Conservation (phyloP, 345 rosid genomes). For the Odontarrhena argentea region DNA sequence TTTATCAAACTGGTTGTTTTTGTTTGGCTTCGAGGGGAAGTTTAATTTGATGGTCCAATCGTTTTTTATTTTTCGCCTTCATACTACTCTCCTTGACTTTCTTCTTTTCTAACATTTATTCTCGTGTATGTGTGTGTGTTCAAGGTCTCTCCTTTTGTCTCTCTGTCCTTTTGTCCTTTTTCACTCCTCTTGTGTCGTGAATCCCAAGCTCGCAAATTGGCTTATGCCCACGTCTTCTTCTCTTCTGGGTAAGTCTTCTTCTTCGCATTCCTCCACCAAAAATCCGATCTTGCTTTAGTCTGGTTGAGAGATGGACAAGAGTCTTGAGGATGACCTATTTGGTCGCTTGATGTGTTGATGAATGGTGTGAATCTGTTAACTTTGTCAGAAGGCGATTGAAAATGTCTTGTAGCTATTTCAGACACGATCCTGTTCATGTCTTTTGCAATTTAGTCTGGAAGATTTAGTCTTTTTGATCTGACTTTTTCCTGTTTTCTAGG, state of each 20-base stretch:
- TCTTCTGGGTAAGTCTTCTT: conserved; percentile 41
- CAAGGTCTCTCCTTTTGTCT: conserved; percentile 7
- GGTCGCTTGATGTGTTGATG: conserved; percentile 13
- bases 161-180: conserved; percentile 28
- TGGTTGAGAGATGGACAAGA: neutral
- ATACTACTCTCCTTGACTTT: conserved; percentile 41
- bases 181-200: conserved; percentile 41
- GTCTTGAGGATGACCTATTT: conserved; percentile 38
- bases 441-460: neutral
- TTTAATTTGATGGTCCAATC: conserved; percentile 31
- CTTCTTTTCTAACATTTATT: conserved; percentile 22
- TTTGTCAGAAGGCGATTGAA: conserved; percentile 15
- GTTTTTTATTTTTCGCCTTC: conserved; percentile 3
- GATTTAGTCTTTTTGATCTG: conserved; percentile 31
- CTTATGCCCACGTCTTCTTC: conserved; percentile 29
- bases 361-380: conserved; percentile 28
- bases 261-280: conserved; percentile 28
- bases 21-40: conserved; percentile 10
- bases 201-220: conserved; percentile 33
- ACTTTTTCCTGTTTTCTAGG: conserved; percentile 29
- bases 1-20: conserved; percentile 30
- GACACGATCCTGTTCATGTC: conserved; percentile 22
- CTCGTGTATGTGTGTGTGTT: conserved; percentile 18
- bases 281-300: conserved; percentile 25
- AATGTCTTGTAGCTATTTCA: conserved; percentile 27